These are phyloP conservation scores for Raphanus raphanistrum DNA, from an alignment of 345 rosid species.

Conservation along the genomic window DNA sequence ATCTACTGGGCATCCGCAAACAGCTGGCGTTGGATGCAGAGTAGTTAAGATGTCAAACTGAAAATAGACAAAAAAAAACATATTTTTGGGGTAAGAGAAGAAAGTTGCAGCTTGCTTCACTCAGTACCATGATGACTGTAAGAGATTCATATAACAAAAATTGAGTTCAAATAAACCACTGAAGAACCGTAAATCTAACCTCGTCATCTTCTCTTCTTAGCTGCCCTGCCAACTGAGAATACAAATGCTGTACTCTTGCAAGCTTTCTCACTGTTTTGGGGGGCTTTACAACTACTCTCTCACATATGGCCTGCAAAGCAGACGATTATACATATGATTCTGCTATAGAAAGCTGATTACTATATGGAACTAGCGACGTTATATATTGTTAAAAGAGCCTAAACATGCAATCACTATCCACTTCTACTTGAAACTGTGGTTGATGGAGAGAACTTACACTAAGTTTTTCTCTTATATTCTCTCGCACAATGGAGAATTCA, in stretches of 20 bases:
- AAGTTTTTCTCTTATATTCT: constrained; percentile 69
- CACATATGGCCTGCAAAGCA: constrained; percentile 61
- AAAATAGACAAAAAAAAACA: constrained; percentile 19
- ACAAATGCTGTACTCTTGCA: constrained; percentile 78
- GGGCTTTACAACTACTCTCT: constrained; percentile 59
- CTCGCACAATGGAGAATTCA: constrained; percentile 84
- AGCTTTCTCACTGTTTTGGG: constrained; percentile 68
- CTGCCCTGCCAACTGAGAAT: constrained; percentile 66
- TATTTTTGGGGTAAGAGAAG: constrained; percentile 14
- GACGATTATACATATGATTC: neutral
- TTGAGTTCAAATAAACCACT: neutral
- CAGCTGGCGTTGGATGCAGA: constrained; percentile 91
- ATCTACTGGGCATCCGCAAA: constrained; percentile 82
- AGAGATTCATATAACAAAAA: neutral
- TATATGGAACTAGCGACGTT: neutral
- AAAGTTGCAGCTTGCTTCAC: neutral
- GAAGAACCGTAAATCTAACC: constrained; percentile 34
- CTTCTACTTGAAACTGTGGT: neutral
- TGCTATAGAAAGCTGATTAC: neutral
- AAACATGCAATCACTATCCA: no score
- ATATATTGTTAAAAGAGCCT: neutral
- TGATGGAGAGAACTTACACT: constrained; percentile 47
- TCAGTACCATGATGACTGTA: neutral
- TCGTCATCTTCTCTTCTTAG: constrained; percentile 83
- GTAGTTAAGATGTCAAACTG: constrained; percentile 75